Percentiles rank a stretch among this genome's conserved stretches.
Evolutionary conservation across 2,329 filamentous ascomycete genomes (phyloP).

Genomic region (Aphanocladium album): DNA sequence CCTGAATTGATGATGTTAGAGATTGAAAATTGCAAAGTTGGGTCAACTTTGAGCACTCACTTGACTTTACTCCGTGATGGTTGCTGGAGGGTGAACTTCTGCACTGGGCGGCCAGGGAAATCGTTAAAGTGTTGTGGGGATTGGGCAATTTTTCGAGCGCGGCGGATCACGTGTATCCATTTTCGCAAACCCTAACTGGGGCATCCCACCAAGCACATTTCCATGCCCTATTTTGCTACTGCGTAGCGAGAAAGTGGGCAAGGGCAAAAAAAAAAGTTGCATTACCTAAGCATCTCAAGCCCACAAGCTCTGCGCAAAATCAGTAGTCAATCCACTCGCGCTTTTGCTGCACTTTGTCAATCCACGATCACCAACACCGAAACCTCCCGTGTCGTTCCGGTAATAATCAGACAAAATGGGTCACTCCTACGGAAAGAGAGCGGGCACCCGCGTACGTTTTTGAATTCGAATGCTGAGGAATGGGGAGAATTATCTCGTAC

Average conservation of each 20-base stretch:
- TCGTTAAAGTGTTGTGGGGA: conserved; percentile 28
- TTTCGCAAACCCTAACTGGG: conserved; percentile 29
- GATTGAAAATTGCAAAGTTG: conserved; percentile 13
- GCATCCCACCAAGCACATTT: conserved; percentile 16
- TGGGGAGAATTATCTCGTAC: conserved; percentile 20
- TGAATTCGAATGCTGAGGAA: conserved; percentile 10
- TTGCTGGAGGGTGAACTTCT: conserved; percentile 23
- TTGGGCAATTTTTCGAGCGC: conserved; percentile 24
- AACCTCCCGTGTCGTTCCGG: conserved; percentile 27
- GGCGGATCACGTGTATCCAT: conserved; percentile 24
- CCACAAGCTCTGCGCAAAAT: conserved; percentile 36
- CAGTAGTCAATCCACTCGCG: conserved; percentile 30
- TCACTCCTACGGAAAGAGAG: conserved; percentile 82
- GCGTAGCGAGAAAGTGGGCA: conserved; percentile 1
- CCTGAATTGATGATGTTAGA: conserved; percentile 28
- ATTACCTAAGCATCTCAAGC: conserved; percentile 32
- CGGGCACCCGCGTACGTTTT: conserved; percentile 72
- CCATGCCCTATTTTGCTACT: conserved; percentile 30
- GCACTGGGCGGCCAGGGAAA: conserved; percentile 18
- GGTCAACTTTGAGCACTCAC: conserved; percentile 25
- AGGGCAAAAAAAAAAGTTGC: conserved; percentile 26
- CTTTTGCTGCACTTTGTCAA: conserved; percentile 26
- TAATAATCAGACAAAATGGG: conserved; percentile 63
- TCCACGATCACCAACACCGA: conserved; percentile 40
- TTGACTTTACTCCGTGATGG: conserved; percentile 35